Evolutionary conservation across 2,329 filamentous ascomycete genomes (phyloP).

Genomic region (Cladophialophora psammophila): DNA sequence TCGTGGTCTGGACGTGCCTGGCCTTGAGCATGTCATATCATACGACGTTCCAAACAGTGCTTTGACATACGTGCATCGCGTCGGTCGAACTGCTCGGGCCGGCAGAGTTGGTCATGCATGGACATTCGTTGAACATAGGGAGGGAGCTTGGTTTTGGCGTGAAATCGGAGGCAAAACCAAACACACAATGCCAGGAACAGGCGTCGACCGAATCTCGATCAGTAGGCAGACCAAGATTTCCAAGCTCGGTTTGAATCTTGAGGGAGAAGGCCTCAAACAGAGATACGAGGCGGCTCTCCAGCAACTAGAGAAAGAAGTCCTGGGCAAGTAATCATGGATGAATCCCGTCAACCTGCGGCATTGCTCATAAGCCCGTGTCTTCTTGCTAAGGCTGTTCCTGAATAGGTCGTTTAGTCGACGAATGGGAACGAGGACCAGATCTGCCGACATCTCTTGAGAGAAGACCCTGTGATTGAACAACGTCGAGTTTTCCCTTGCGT

Average conservation of each 20-base stretch:
- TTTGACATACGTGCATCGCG: slow-evolving; percentile 96
- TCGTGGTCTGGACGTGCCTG: slow-evolving; percentile 92
- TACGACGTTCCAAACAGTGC: slow-evolving; percentile 94
- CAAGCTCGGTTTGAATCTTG: slow-evolving; percentile 28
- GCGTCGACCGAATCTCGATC: slow-evolving; percentile 11
- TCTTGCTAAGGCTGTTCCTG: neutral
- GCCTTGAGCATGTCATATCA: slow-evolving; percentile 88
- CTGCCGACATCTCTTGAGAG: neutral
- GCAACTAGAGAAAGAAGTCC: slow-evolving; percentile 35
- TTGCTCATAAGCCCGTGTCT: neutral
- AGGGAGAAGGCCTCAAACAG: slow-evolving; percentile 26
- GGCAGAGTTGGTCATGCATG: slow-evolving; percentile 80
- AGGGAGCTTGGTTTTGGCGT: slow-evolving; percentile 92
- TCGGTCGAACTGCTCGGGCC: slow-evolving; percentile 92
- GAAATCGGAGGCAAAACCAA: slow-evolving; percentile 65
- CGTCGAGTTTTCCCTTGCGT: neutral
- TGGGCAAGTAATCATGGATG: slow-evolving; percentile 12
- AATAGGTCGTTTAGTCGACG: neutral
- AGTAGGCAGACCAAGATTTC: slow-evolving; percentile 27
- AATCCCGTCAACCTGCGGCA: neutral
- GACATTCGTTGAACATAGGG: slow-evolving; percentile 82
- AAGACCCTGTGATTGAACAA: neutral
- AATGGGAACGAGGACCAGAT: neutral
- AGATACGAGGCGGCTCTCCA: slow-evolving; percentile 38
- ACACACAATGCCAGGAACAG: slow-evolving; percentile 43